Percentiles rank a stretch among this genome's conserved stretches.
These are phyloP conservation scores for Aspergillus fischeri DNA, from an alignment of 2,329 filamentous ascomycete species.

Conservation along the genomic window DNA sequence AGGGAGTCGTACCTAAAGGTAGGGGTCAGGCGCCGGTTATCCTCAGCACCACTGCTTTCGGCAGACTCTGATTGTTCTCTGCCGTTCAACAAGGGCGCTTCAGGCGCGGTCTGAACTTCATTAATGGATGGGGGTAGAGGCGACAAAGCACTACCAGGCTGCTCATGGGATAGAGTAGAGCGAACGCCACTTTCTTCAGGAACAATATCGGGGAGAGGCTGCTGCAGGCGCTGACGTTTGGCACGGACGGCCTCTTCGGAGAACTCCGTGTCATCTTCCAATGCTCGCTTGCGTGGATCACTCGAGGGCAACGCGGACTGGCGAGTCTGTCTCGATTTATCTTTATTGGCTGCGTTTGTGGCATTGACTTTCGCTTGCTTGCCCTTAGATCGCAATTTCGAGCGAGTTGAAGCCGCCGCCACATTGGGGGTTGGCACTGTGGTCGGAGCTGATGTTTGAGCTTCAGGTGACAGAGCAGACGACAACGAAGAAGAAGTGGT, in stretches of 20 bases:
- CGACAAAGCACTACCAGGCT: constrained; percentile 10
- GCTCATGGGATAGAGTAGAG: constrained; percentile 17
- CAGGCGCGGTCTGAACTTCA: background rate
- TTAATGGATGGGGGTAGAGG: constrained; percentile 1
- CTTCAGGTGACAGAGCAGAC: constrained; percentile 36
- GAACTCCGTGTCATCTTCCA: constrained; percentile 27
- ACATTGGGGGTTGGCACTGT: constrained; percentile 7
- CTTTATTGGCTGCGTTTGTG: constrained; percentile 21
- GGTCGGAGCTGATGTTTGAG: constrained; percentile 28
- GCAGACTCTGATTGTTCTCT: constrained; percentile 15
- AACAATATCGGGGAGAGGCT: constrained; percentile 17
- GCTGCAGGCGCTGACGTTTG: constrained; percentile 24
- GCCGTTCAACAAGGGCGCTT: background rate
- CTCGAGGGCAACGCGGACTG: constrained; percentile 18
- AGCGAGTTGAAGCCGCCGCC: constrained; percentile 10
- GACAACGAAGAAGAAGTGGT: constrained; percentile 37
- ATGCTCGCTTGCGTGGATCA: constrained; percentile 25
- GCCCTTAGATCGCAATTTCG: constrained; percentile 13
- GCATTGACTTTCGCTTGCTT: constrained; percentile 24
- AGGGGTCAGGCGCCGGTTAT: constrained; percentile 20
- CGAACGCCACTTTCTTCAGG: constrained; percentile 23
- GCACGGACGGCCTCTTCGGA: constrained; percentile 21
- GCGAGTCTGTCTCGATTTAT: constrained; percentile 8
- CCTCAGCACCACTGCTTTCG: constrained; percentile 21
- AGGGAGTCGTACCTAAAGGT: constrained; percentile 3